phyloP scores from a whole-genome alignment of 73 alveolate species.

The Tetrahymena thermophila region DNA sequence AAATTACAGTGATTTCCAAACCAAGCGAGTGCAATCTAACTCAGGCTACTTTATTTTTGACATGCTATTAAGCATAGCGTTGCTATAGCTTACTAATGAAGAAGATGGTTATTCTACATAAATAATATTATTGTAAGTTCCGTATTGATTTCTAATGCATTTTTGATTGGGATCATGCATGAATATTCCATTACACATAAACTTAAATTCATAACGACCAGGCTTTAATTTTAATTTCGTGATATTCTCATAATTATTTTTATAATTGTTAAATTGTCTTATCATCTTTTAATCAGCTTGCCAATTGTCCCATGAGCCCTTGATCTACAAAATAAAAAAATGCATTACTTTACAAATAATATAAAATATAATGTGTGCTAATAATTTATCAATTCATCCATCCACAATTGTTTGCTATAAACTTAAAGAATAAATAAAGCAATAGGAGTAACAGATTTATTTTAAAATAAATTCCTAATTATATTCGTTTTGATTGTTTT shows the following conservation, averaged over 20 bases:
- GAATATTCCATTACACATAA: constrained; percentile 50
- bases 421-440: not conserved
- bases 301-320: not conserved
- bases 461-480: not conserved
- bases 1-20: not conserved
- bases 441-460: not conserved
- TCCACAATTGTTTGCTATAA: no score
- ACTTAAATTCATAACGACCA: constrained; percentile 40
- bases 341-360: no score
- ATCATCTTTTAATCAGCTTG: not conserved
- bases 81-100: not conserved
- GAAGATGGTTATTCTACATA: constrained; percentile 7
- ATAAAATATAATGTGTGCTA: not conserved
- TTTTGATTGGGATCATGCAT: constrained; percentile 38
- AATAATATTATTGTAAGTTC: constrained; percentile 30
- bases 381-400: not conserved
- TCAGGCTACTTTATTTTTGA: not conserved
- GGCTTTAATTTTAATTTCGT: constrained; percentile 9
- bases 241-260: not conserved
- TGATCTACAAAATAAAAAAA: not conserved
- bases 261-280: not conserved
- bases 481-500: not conserved
- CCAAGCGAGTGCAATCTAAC: constrained; percentile 6
- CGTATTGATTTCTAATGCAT: constrained; percentile 8
- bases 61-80: constrained; percentile 17